A percentile compares a stretch with the other conserved stretches of the same genome.
Evolutionary conservation across 495 filamentous ascomycete genomes (phyloP).

Genomic region (Aspergillus sclerotioniger): DNA sequence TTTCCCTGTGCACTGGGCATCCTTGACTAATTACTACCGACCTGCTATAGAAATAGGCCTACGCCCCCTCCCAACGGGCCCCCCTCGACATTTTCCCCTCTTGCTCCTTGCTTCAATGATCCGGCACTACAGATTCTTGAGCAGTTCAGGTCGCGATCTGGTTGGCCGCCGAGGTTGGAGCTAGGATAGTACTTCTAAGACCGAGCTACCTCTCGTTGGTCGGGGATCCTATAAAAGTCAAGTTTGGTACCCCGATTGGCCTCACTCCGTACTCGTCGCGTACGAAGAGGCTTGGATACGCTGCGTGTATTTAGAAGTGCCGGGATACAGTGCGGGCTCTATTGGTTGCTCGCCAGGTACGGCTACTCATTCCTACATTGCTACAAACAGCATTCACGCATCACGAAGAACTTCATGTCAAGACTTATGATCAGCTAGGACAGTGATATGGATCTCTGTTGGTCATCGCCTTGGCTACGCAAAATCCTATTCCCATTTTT

Average conservation of each 20-base stretch:
- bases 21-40: slow-evolving; percentile 7
- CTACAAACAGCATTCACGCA: background rate
- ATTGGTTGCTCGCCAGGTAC: slow-evolving; percentile 4
- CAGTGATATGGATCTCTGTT: slow-evolving; percentile 18
- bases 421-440: slow-evolving; percentile 18
- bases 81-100: slow-evolving; percentile 2
- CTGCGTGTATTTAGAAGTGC: background rate
- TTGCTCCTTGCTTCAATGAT: slow-evolving; percentile 21
- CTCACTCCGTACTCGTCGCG: background rate
- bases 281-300: background rate
- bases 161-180: slow-evolving; percentile 9
- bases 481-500: slow-evolving; percentile 9
- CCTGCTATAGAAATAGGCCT: slow-evolving; percentile 11
- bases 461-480: slow-evolving; percentile 21
- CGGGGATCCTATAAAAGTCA: background rate
- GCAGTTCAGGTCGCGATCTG: slow-evolving; percentile 8
- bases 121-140: background rate
- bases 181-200: background rate
- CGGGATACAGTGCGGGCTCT: background rate
- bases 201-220: background rate
- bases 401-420: background rate
- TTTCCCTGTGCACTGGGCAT: background rate
- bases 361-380: background rate
- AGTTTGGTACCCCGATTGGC: background rate
- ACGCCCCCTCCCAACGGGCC: background rate